Evolutionary conservation across 2,329 filamentous ascomycete genomes (phyloP).

Genomic region (Dothideomycetidae sp.): DNA sequence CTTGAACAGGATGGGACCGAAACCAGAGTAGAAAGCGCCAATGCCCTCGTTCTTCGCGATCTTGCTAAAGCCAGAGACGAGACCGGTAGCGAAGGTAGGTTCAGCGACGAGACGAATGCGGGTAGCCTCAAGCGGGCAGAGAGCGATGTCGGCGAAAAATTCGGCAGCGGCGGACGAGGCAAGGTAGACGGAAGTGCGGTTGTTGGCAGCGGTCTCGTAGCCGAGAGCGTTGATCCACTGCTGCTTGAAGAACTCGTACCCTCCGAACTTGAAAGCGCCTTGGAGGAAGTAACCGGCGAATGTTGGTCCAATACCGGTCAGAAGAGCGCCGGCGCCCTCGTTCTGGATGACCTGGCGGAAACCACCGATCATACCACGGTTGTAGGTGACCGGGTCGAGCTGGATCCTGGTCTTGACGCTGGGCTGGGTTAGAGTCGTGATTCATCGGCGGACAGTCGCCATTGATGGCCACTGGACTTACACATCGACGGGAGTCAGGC

Average conservation of each 20-base stretch:
- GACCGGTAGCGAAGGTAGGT: constrained; percentile 69
- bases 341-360: constrained; percentile 74
- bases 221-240: constrained; percentile 70
- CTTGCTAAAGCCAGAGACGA: constrained; percentile 67
- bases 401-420: constrained; percentile 95
- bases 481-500: constrained; percentile 97
- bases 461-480: constrained; percentile 45
- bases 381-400: constrained; percentile 80
- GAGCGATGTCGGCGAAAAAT: constrained; percentile 62
- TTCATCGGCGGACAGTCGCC: constrained; percentile 16
- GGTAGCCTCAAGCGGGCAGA: constrained; percentile 84
- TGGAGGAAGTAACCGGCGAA: constrained; percentile 87
- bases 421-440: constrained; percentile 14
- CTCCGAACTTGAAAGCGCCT: constrained; percentile 85
- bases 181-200: constrained; percentile 69
- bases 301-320: constrained; percentile 76
- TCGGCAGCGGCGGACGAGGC: constrained; percentile 47
- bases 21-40: constrained; percentile 79
- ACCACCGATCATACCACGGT: constrained; percentile 71
- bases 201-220: constrained; percentile 60
- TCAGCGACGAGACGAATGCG: constrained; percentile 86
- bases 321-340: constrained; percentile 73
- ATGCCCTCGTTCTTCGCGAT: constrained; percentile 71
- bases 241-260: constrained; percentile 95
- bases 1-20: constrained; percentile 77